Percentiles rank a stretch among this genome's conserved stretches.
Conservation (phyloP, 108 stramenopile genomes). For the Skeletonema marinoi region DNA sequence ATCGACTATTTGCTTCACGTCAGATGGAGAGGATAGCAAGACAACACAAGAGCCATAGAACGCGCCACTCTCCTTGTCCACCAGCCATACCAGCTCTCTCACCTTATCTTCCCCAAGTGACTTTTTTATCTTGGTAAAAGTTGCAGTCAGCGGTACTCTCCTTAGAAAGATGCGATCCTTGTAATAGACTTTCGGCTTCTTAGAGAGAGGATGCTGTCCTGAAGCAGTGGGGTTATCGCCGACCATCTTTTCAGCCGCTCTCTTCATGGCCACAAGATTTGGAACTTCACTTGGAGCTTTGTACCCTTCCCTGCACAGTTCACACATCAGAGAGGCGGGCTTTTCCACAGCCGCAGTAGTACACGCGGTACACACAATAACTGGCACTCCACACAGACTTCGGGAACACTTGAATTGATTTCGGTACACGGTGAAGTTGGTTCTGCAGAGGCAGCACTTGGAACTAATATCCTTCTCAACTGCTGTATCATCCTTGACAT, state of each 20-base stretch:
- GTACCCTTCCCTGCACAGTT: slow-evolving; percentile 62
- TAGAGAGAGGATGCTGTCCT: background rate
- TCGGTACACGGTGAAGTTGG: slow-evolving; percentile 54
- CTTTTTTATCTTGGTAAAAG: slow-evolving; percentile 41
- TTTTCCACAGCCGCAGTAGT: slow-evolving; percentile 14
- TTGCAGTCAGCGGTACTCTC: slow-evolving; percentile 45
- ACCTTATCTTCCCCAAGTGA: slow-evolving; percentile 9
- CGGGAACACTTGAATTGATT: slow-evolving; percentile 57
- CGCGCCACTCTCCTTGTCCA: slow-evolving; percentile 47
- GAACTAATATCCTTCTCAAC: slow-evolving; percentile 56
- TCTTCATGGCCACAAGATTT: slow-evolving; percentile 57
- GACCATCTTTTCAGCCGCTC: slow-evolving; percentile 53
- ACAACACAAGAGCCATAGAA: slow-evolving; percentile 77
- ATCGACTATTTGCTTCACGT: slow-evolving; percentile 23
- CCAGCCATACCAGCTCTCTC: slow-evolving; percentile 57
- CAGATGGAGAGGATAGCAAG: slow-evolving; percentile 39
- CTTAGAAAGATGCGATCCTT: slow-evolving; percentile 53
- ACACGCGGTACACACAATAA: slow-evolving; percentile 66
- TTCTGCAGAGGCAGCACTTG: slow-evolving; percentile 59
- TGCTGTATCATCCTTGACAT: slow-evolving; percentile 25
- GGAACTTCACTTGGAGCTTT: slow-evolving; percentile 49
- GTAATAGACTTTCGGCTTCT: slow-evolving; percentile 11
- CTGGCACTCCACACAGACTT: slow-evolving; percentile 73
- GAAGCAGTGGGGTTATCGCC: background rate
- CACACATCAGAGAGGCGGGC: slow-evolving; percentile 43